A percentile compares a stretch with the other conserved stretches of the same genome.
Evolutionary conservation across 23 red algal species (phyloP).

Genomic region (Gracilaria vermiculophylla): DNA sequence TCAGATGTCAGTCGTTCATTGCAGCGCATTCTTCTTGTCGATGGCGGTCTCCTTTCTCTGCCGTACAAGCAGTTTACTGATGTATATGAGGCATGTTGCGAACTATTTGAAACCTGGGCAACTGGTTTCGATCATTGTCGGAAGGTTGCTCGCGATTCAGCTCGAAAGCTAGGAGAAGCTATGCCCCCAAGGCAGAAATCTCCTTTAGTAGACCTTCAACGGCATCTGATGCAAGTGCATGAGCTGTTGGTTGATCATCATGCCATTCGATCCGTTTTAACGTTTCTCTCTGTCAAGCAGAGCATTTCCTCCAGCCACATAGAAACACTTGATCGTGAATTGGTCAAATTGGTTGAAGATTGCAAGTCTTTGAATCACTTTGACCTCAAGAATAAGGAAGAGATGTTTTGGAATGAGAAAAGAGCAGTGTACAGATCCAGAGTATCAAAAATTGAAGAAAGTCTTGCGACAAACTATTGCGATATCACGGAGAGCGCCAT

Average conservation of each 20-base stretch:
- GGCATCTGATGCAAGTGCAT: conserved; percentile 35
- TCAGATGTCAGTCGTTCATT: conserved; percentile 42
- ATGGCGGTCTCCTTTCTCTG: conserved; percentile 35
- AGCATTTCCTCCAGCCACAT: not conserved
- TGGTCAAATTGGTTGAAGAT: conserved; percentile 6
- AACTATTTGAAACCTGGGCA: conserved; percentile 53
- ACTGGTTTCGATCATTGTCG: conserved; percentile 60
- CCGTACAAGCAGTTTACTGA: conserved; percentile 23
- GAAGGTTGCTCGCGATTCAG: conserved; percentile 36
- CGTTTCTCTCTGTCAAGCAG: not conserved
- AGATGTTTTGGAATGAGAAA: conserved; percentile 35
- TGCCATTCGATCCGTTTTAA: not conserved
- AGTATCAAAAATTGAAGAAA: conserved; percentile 18
- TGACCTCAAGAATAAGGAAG: conserved; percentile 30
- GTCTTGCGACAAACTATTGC: not conserved
- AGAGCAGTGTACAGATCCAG: not conserved
- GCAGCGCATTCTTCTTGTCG: conserved; percentile 12
- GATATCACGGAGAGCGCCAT: conserved; percentile 17
- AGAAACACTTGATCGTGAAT: conserved; percentile 21
- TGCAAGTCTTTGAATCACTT: conserved; percentile 51
- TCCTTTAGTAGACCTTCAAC: conserved; percentile 24
- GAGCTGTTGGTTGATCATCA: conserved; percentile 34
- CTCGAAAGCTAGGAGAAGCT: conserved; percentile 31
- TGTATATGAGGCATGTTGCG: conserved; percentile 36
- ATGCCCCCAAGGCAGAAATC: conserved; percentile 29